A percentile compares a stretch with the other conserved stretches of the same genome.
phyloP scores from a whole-genome alignment of 1,139 yeast species.

The Kluyveromyces sp. region DNA sequence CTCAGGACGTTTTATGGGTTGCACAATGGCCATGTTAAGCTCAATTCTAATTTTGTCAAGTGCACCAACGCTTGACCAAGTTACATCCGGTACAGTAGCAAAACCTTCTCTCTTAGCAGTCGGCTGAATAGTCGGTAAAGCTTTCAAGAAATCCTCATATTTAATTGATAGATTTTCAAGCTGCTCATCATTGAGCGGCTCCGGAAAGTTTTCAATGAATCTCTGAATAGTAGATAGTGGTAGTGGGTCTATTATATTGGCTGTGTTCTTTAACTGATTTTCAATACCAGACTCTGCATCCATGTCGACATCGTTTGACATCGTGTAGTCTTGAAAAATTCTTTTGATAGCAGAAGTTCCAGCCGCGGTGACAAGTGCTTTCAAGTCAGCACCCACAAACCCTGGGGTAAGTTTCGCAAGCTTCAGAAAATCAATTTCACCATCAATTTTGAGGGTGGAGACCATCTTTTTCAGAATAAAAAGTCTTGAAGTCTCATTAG shows the following conservation, averaged over 20 bases:
- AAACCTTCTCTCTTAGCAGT: slow-evolving; percentile 98
- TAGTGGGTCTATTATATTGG: slow-evolving; percentile 30
- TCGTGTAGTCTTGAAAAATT: slow-evolving; percentile 48
- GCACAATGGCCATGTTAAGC: slow-evolving; percentile 94
- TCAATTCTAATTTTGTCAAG: slow-evolving; percentile 73
- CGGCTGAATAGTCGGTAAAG: slow-evolving; percentile 91
- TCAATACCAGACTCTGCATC: slow-evolving; percentile 37
- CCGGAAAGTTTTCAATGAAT: slow-evolving; percentile 68
- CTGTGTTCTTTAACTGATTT: slow-evolving; percentile 26
- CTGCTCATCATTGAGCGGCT: slow-evolving; percentile 69
- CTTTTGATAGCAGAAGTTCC: slow-evolving; percentile 93
- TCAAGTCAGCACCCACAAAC: slow-evolving; percentile 94
- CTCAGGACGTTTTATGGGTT: slow-evolving; percentile 91
- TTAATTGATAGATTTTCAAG: slow-evolving; percentile 67
- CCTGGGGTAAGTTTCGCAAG: slow-evolving; percentile 95
- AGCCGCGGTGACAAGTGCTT: slow-evolving; percentile 90
- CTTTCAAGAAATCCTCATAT: slow-evolving; percentile 72
- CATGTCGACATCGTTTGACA: slow-evolving; percentile 29
- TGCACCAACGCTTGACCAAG: slow-evolving; percentile 96
- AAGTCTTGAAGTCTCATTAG: slow-evolving; percentile 76
- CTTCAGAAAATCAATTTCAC: slow-evolving; percentile 60
- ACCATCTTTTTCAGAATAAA: slow-evolving; percentile 75
- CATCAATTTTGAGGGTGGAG: slow-evolving; percentile 54
- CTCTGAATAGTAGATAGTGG: slow-evolving; percentile 60
- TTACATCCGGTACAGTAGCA: slow-evolving; percentile 96